Conservation (phyloP, 768 basidiomycete genomes). For the Roridomyces roridus region DNA sequence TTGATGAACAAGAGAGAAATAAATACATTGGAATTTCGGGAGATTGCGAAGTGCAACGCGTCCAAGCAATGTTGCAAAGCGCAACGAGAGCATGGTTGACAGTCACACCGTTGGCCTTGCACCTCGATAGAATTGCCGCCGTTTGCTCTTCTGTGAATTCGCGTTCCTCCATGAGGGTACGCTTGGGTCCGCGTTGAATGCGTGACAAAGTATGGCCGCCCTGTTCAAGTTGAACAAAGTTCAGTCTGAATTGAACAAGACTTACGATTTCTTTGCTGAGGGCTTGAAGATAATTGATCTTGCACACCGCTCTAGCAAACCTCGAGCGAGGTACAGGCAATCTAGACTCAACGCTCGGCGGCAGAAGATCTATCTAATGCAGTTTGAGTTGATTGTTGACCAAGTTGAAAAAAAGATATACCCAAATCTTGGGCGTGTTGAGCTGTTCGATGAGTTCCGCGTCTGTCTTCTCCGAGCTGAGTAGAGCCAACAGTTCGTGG, state of each 20-base stretch:
- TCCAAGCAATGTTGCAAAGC: constrained; percentile 65
- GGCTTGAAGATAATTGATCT: constrained; percentile 53
- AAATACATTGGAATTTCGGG: constrained; percentile 33
- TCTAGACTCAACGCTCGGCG: constrained; percentile 35
- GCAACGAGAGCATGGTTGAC: constrained; percentile 67
- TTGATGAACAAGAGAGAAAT: neutral
- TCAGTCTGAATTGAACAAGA: constrained; percentile 6
- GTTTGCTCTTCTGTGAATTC: constrained; percentile 40
- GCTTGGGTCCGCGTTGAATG: constrained; percentile 40
- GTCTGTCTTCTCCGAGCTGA: constrained; percentile 32
- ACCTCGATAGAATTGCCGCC: constrained; percentile 55
- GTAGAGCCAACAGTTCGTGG: constrained; percentile 63
- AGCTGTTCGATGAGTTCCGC: constrained; percentile 27
- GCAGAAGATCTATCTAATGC: constrained; percentile 28
- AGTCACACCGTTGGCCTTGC: constrained; percentile 65
- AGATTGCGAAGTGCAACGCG: constrained; percentile 29
- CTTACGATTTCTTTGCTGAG: constrained; percentile 53
- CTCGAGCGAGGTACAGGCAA: constrained; percentile 23
- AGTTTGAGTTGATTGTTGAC: neutral
- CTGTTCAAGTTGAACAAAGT: constrained; percentile 27
- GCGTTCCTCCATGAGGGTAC: constrained; percentile 37
- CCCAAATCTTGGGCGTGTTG: constrained; percentile 27
- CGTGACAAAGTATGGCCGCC: constrained; percentile 64
- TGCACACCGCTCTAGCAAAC: constrained; percentile 44
- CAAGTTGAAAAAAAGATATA: too few species aligned